These are phyloP conservation scores for Phytophthora sp. DNA, from an alignment of 352 stramenopile genomes.

Conservation along the genomic window DNA sequence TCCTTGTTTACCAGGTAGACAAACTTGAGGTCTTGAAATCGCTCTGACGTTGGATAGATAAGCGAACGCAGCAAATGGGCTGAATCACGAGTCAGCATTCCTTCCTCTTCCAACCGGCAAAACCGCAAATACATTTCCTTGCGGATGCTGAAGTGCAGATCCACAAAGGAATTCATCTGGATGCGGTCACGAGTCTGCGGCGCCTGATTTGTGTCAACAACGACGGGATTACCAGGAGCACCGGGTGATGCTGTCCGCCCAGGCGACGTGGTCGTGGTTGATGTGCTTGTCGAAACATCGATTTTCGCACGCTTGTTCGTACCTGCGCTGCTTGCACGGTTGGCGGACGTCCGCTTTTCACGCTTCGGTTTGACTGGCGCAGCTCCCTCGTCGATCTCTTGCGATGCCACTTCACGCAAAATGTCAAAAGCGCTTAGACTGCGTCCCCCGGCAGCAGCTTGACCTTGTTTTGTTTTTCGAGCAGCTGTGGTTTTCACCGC, in stretches of 20 bases:
- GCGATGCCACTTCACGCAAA: constrained; percentile 75
- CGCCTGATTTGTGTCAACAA: constrained; percentile 27
- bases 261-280: constrained; percentile 10
- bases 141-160: constrained; percentile 85
- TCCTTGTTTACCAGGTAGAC: constrained; percentile 91
- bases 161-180: constrained; percentile 82
- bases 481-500: constrained; percentile 21
- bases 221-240: background rate
- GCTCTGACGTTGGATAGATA: constrained; percentile 84
- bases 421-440: constrained; percentile 84
- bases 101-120: constrained; percentile 78
- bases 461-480: constrained; percentile 37
- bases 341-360: constrained; percentile 28
- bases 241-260: constrained; percentile 7
- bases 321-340: constrained; percentile 10
- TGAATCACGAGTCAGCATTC: constrained; percentile 67
- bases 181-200: constrained; percentile 53
- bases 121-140: constrained; percentile 90
- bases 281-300: constrained; percentile 28
- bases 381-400: constrained; percentile 54
- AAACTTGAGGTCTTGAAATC: constrained; percentile 89
- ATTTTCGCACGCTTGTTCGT: constrained; percentile 39
- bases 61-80: constrained; percentile 76
- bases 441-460: constrained; percentile 23
- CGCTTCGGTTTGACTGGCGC: constrained; percentile 36